Evolutionary conservation across 352 stramenopile species (phyloP).

Genomic region (Phytophthora ramorum): DNA sequence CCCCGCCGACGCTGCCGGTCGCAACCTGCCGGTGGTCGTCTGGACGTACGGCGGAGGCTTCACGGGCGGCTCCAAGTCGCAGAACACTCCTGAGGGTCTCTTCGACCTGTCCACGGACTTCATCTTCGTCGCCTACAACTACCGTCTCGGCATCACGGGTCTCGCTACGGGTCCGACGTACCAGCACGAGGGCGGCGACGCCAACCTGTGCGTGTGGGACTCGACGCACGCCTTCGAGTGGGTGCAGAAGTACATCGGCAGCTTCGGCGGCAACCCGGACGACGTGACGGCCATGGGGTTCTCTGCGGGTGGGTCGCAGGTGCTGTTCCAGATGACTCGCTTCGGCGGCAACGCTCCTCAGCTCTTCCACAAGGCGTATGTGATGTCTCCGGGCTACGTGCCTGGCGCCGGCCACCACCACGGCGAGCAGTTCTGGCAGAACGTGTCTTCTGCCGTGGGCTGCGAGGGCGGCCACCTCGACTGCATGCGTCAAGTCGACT

Average conservation of each 20-base stretch:
- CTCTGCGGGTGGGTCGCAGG: constrained; percentile 32
- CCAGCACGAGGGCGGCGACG: constrained; percentile 36
- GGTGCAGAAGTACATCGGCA: constrained; percentile 45
- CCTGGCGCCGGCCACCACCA: constrained; percentile 33
- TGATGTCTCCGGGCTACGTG: constrained; percentile 34
- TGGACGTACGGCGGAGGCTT: constrained; percentile 42
- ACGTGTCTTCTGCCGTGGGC: constrained; percentile 27
- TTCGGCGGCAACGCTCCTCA: constrained; percentile 29
- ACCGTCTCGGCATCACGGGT: constrained; percentile 37
- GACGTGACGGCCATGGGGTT: constrained; percentile 43
- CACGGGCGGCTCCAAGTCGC: constrained; percentile 25
- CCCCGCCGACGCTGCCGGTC: constrained; percentile 21
- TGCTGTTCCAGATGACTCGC: constrained; percentile 37
- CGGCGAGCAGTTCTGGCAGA: constrained; percentile 37
- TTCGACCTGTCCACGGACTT: constrained; percentile 38
- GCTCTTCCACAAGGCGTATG: constrained; percentile 37
- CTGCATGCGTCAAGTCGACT: constrained; percentile 35
- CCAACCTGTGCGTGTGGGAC: constrained; percentile 39
- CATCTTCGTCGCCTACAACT: constrained; percentile 48
- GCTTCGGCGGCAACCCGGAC: constrained; percentile 44
- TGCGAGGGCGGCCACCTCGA: constrained; percentile 27
- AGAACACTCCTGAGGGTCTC: constrained; percentile 28
- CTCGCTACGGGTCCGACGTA: constrained; percentile 32
- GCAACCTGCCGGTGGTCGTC: constrained; percentile 43
- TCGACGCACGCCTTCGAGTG: constrained; percentile 40